phyloP scores from a whole-genome alignment of 768 basidiomycete genomes.

The Panaeolus cyanescens region DNA sequence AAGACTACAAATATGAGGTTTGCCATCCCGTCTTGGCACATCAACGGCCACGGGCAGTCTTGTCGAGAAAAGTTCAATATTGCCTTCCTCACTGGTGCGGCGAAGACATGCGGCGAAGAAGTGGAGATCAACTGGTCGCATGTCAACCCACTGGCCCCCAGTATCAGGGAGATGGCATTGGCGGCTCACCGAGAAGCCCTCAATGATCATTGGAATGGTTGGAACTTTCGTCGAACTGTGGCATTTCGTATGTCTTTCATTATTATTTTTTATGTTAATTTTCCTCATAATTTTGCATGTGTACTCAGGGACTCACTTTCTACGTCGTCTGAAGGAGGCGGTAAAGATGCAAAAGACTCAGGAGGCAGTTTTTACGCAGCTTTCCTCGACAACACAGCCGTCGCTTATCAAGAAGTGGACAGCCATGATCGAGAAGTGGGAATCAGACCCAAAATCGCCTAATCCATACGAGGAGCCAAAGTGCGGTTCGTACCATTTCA shows the following conservation, averaged over 20 bases:
- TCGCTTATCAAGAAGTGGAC: conserved; percentile 5
- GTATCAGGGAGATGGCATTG: conserved; percentile 37
- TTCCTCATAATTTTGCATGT: neutral
- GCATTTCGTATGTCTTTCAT: conserved; percentile 11
- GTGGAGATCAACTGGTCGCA: conserved; percentile 38
- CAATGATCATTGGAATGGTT: conserved; percentile 38
- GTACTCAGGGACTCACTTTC: neutral
- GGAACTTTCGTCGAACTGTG: conserved; percentile 31
- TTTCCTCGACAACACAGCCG: neutral
- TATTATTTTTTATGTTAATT: neutral
- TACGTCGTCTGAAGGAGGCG: conserved; percentile 8
- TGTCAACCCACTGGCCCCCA: conserved; percentile 29
- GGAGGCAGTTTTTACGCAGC: neutral
- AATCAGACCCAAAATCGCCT: conserved; percentile 1
- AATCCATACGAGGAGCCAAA: conserved; percentile 17
- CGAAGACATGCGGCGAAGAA: conserved; percentile 30
- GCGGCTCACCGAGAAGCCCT: conserved; percentile 32
- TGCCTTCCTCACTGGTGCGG: conserved; percentile 26
- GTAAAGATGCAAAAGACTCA: conserved; percentile 8
- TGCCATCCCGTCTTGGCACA: conserved; percentile 39
- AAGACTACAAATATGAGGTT: conserved; percentile 6
- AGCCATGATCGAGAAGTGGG: conserved; percentile 7
- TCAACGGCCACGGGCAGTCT: conserved; percentile 27
- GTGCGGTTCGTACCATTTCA: neutral
- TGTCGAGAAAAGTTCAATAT: conserved; percentile 33